Percentiles rank a stretch among this genome's conserved stretches.
Conservation (phyloP, 208 protist genomes). For the Porcisia deanei region DNA sequence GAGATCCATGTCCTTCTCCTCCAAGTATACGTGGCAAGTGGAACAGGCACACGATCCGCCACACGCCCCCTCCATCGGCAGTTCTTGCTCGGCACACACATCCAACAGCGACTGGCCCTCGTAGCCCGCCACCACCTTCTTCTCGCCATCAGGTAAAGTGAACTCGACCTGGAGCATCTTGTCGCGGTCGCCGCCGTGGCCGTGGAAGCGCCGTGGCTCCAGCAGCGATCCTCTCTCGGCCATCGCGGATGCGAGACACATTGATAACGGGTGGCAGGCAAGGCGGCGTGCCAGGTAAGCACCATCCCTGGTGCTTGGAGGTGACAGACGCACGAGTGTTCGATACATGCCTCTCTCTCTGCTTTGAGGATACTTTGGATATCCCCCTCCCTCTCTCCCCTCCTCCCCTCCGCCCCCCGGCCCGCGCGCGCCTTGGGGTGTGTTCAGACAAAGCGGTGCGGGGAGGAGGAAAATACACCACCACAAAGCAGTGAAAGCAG, state of each 20-base stretch:
- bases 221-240: constrained; percentile 6
- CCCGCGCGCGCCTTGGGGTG: too few relatives aligned
- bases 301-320: neutral
- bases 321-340: neutral
- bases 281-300: neutral
- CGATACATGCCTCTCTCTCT: constrained; percentile 1
- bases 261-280: neutral
- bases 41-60: constrained; percentile 96
- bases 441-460: neutral
- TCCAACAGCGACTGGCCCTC: constrained; percentile 95
- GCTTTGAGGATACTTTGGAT: neutral
- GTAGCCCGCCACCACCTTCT: constrained; percentile 65
- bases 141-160: constrained; percentile 55
- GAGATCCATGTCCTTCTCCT: constrained; percentile 78
- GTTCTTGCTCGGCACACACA: constrained; percentile 90
- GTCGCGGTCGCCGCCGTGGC: constrained; percentile 51
- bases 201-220: constrained; percentile 48
- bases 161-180: constrained; percentile 68
- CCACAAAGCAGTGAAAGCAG: neutral
- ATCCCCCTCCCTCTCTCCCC: too few relatives aligned
- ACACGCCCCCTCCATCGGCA: constrained; percentile 97
- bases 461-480: neutral
- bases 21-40: constrained; percentile 97
- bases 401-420: too few relatives aligned
- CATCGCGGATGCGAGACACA: neutral